Percentiles rank a stretch among this genome's conserved stretches.
These are phyloP conservation scores for Eleusine indica DNA, from an alignment of 176 grass and related monocot genomes.

Conservation along the genomic window DNA sequence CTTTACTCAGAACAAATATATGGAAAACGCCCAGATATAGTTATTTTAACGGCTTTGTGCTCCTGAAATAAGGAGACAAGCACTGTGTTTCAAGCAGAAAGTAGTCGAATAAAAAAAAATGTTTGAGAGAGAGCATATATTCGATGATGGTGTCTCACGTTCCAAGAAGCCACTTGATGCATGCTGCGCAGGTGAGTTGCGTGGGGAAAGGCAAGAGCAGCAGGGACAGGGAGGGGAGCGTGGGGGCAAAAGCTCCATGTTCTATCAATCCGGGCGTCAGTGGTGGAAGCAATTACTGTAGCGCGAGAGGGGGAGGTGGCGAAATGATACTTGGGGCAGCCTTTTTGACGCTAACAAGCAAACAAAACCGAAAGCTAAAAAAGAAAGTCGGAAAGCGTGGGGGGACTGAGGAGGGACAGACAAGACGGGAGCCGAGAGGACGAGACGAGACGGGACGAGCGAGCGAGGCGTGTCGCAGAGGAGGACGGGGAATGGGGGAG, in stretches of 20 bases:
- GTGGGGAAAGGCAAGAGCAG: not conserved
- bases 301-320: conserved; percentile 8
- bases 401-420: not conserved
- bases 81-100: no score
- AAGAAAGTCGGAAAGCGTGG: not conserved
- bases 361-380: conserved; percentile 59
- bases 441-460: conserved; percentile 3
- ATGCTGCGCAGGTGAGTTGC: not conserved
- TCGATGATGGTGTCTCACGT: no score
- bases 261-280: conserved; percentile 6
- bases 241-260: conserved; percentile 17
- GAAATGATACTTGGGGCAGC: conserved; percentile 54
- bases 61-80: no score
- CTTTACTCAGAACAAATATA: no score
- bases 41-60: no score
- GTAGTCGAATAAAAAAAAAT: no score
- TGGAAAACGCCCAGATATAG: no score
- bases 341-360: conserved; percentile 49
- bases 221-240: no score
- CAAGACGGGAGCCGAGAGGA: conserved; percentile 31
- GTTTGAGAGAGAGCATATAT: no score
- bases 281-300: not conserved
- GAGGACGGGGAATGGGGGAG: not conserved
- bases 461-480: not conserved
- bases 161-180: no score